Conservation (phyloP, 306 rosid genomes). For the Medicago arabica region DNA sequence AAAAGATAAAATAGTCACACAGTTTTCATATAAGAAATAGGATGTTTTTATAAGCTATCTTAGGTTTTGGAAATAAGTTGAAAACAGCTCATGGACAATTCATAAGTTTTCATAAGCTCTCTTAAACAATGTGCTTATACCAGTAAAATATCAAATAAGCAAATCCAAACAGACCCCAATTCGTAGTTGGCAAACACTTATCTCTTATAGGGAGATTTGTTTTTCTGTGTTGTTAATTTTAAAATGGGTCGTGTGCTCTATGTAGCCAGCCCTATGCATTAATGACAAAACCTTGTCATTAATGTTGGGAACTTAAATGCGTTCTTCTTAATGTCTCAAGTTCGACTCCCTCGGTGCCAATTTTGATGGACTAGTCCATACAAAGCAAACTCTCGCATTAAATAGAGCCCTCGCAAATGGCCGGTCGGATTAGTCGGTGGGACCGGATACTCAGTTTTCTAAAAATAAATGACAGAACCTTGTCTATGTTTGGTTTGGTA, state of each 20-base stretch:
- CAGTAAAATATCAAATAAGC: not conserved
- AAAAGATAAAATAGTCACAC: not conserved
- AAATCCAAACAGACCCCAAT: not conserved
- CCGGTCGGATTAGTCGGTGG: too few species aligned
- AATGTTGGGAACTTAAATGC: too few species aligned
- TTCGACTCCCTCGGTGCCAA: too few species aligned
- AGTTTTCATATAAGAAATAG: not conserved
- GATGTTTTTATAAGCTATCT: not conserved
- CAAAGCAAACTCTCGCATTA: too few species aligned
- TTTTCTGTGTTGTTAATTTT: not conserved
- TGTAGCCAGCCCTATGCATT: not conserved
- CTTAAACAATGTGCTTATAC: not conserved
- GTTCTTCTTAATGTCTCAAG: too few species aligned
- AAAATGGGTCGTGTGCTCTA: not conserved
- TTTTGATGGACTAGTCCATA: too few species aligned
- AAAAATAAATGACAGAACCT: not conserved
- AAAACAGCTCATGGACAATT: not conserved
- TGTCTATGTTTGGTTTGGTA: conserved; percentile 3
- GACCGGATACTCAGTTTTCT: too few species aligned
- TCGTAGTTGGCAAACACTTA: not conserved
- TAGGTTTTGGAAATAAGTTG: not conserved
- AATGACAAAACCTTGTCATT: not conserved
- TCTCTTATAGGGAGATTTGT: not conserved
- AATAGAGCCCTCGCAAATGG: too few species aligned
- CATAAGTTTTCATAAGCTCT: not conserved